These are phyloP conservation scores for Pichia phayaonensis DNA, from an alignment of 805 yeast genomes.

Conservation along the genomic window DNA sequence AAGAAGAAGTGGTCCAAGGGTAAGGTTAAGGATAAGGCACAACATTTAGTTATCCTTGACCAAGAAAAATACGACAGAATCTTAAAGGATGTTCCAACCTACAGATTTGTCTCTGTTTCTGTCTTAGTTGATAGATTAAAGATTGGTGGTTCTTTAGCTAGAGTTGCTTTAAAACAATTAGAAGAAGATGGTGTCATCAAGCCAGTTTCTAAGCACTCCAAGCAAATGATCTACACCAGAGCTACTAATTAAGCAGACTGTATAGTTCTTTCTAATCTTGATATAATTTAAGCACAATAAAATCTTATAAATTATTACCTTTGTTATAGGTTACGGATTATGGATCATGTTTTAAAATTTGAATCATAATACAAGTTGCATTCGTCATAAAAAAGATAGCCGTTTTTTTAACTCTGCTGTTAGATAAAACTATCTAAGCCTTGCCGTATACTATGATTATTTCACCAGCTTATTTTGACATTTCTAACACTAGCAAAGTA, in stretches of 20 bases:
- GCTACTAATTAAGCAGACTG: slow-evolving; percentile 52
- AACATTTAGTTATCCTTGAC: slow-evolving; percentile 93
- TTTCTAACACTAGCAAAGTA: too few species aligned
- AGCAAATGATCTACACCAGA: slow-evolving; percentile 91
- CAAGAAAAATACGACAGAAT: slow-evolving; percentile 99
- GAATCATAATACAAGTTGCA: too few species aligned
- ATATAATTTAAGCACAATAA: not conserved
- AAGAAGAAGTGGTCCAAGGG: slow-evolving; percentile 99
- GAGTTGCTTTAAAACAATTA: slow-evolving; percentile 94
- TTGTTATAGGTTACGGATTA: too few species aligned
- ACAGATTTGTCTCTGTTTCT: slow-evolving; percentile 96
- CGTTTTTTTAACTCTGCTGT: too few species aligned
- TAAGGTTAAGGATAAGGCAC: slow-evolving; percentile 99
- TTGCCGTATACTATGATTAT: too few species aligned
- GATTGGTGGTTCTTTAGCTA: slow-evolving; percentile 98
- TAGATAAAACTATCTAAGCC: too few species aligned
- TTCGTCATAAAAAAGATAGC: too few species aligned
- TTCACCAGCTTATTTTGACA: too few species aligned
- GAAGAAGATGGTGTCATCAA: slow-evolving; percentile 92
- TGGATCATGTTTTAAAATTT: too few species aligned
- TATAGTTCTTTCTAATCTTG: slow-evolving; percentile 1
- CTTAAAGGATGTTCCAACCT: slow-evolving; percentile 98
- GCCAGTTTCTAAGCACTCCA: slow-evolving; percentile 91
- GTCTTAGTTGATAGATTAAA: slow-evolving; percentile 98
- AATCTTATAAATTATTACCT: not conserved